Evolutionary conservation across 257 asterid genomes (phyloP), one percentile per base, ranked within the genome.

Genomic region (Capsicum rhomboideum): DNA sequence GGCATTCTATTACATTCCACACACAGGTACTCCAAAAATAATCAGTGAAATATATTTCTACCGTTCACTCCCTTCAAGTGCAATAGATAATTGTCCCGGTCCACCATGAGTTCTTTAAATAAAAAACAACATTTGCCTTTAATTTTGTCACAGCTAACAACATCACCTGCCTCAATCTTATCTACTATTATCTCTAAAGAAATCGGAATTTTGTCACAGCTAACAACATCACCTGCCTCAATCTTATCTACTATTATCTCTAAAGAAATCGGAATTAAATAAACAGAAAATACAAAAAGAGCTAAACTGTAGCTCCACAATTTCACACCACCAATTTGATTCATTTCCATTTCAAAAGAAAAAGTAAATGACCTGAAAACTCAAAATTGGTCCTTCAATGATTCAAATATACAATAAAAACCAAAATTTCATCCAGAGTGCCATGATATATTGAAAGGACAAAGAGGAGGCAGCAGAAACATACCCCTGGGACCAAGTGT

Each of bases 401-500:
- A 49, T 75, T 75, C 61, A 5, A 46, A 14, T 16, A 77, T 8
- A 63, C 46, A 77, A 74, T 16, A 16, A 8, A 77, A 77, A 8
- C 16, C 81, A 16, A 26, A 16, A 0, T 50, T 49, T 6, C 8
- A 74, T 16, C 53, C 59, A 13, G 3, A 23, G 26, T 8, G 9
- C 81, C 1, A 23, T 26, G 26, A 26, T 23, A 14, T 26, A 26
- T 50, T 16, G 28, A 34, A 50, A 77, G 13, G 81, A 50, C 61
- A 29, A 12, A 18, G 16, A 29, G 14, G 11, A 2, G 72, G 68
- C 49, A 84, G 13, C 2, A 64, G 78, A 44, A 67, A 83, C 83
- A 83, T 87, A 97, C 99, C 98, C 84, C 99, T 93, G 56, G 99
- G 99, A 37, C 98, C 99, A 82, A 97, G 97, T 37, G 99, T 95